Base-by-base conservation (phyloP, 306 rosid species). In the Vigna angularis region DNA sequence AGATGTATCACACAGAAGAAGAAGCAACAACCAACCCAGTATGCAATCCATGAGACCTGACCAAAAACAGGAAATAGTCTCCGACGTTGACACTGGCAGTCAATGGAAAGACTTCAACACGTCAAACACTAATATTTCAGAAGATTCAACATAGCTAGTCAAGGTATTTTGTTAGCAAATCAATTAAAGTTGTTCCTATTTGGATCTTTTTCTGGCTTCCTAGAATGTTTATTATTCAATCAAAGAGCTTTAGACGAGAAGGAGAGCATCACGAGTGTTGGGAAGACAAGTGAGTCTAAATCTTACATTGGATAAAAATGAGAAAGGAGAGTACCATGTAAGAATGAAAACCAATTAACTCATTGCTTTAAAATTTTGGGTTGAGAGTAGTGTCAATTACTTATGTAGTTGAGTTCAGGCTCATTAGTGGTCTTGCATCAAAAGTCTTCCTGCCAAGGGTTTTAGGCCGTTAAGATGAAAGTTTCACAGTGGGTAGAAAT, bases 361-460 rank as follows among this genome's bases (percentile, higher is more conserved):
- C 3, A 26, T 26, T 26, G 28, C 0, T 0, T 2, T 26, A 26
- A 0, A 1, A 1, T 24, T 24, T 24, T 24, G 0, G 28, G 3
- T 26, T 26, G 4, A 26, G 28, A 26, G 28, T 26, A 26, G 3
- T 26, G 28, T 3, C 4, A 26, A 26, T 26, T 26, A 3, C 0
- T 26, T 26, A 26, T 3, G 28, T 26, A 0, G 3, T 26, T 26
- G 28, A 0, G 28, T 26, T 26, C 0, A 26, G 28, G 28, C 28
- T 26, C 28, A 26, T 26, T 26, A 3, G 3, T 26, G 28, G 28
- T 26, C 28, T 3, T 2, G 28, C 0, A 26, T 26, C 0, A 0
- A 26, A 26, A 26, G 28, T 26, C 28, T 26, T 26, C 4, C 3
- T 26, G 3, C 3, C 28, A 26, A 26, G 0, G 3, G 28, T 2